phyloP scores from a whole-genome alignment of 768 basidiomycete genomes.

The Naganishia onofrii region DNA sequence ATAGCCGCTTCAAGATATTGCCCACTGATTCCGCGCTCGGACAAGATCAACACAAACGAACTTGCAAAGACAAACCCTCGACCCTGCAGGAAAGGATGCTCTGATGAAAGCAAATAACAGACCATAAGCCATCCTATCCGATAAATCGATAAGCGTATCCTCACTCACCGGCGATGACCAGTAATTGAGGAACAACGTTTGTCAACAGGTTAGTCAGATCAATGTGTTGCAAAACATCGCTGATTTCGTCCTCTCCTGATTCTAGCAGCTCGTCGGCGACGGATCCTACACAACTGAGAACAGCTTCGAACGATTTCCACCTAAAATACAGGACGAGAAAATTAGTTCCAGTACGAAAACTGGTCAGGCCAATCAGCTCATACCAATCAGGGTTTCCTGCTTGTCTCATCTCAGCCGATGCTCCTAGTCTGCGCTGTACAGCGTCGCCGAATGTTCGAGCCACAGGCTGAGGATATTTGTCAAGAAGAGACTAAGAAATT shows the following conservation, averaged over 20 bases:
- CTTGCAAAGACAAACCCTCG: constrained; percentile 92
- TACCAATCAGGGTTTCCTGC: constrained; percentile 66
- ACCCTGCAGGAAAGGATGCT: constrained; percentile 88
- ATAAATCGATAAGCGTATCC: background rate
- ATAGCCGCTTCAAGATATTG: constrained; percentile 87
- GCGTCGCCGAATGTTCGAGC: constrained; percentile 58
- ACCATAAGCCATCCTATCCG: too few relatives aligned
- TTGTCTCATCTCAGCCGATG: constrained; percentile 62
- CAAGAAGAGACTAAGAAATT: constrained; percentile 48
- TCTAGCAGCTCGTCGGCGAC: constrained; percentile 74
- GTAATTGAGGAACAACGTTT: constrained; percentile 72
- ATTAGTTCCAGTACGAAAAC: background rate
- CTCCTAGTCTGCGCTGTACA: constrained; percentile 60
- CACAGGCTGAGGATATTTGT: constrained; percentile 47
- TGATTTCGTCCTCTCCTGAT: constrained; percentile 70
- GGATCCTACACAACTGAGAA: constrained; percentile 75
- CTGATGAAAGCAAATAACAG: constrained; percentile 59
- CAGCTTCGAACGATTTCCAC: constrained; percentile 91
- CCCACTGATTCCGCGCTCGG: constrained; percentile 59
- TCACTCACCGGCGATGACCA: constrained; percentile 66
- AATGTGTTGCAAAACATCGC: constrained; percentile 64
- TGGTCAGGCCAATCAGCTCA: constrained; percentile 37
- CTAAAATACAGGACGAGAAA: constrained; percentile 52
- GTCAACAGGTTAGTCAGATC: constrained; percentile 74
- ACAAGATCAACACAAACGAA: constrained; percentile 71